Evolutionary conservation across 73 alveolate genomes (phyloP).

Genomic region (Uronychia setigera): DNA sequence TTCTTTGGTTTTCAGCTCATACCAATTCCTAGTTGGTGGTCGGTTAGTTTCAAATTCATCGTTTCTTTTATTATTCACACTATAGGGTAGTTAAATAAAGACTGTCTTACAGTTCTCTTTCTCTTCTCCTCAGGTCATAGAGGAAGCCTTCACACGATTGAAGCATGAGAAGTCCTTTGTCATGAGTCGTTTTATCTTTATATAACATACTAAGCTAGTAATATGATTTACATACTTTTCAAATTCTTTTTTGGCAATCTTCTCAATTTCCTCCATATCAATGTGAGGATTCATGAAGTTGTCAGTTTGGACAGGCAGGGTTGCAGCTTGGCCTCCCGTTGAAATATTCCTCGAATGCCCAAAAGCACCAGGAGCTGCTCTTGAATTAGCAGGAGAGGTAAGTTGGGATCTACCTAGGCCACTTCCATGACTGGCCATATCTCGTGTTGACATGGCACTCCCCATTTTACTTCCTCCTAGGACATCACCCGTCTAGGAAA

Average conservation of each 20-base stretch:
- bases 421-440: too few relatives aligned
- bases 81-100: not conserved
- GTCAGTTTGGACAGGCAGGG: too few relatives aligned
- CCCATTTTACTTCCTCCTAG: not conserved
- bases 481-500: not conserved
- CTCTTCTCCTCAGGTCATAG: slow-evolving; percentile 83
- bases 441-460: too few relatives aligned
- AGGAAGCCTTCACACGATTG: slow-evolving; percentile 82
- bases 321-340: too few relatives aligned
- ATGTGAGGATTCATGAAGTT: too few relatives aligned
- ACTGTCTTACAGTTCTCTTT: slow-evolving; percentile 68
- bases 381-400: too few relatives aligned
- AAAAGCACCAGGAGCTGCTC: too few relatives aligned
- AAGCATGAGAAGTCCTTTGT: slow-evolving; percentile 73
- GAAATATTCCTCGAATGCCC: too few relatives aligned
- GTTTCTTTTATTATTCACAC: slow-evolving; percentile 76
- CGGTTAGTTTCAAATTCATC: slow-evolving; percentile 94
- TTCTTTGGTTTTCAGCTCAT: slow-evolving; percentile 87
- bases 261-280: slow-evolving; percentile 45
- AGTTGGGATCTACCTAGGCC: too few relatives aligned
- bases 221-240: slow-evolving; percentile 27
- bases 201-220: slow-evolving; percentile 54
- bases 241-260: slow-evolving; percentile 72
- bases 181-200: slow-evolving; percentile 66
- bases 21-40: slow-evolving; percentile 96